Base-by-base conservation (phyloP, 768 basidiomycete species). In the Leccinum rimulosum region DNA sequence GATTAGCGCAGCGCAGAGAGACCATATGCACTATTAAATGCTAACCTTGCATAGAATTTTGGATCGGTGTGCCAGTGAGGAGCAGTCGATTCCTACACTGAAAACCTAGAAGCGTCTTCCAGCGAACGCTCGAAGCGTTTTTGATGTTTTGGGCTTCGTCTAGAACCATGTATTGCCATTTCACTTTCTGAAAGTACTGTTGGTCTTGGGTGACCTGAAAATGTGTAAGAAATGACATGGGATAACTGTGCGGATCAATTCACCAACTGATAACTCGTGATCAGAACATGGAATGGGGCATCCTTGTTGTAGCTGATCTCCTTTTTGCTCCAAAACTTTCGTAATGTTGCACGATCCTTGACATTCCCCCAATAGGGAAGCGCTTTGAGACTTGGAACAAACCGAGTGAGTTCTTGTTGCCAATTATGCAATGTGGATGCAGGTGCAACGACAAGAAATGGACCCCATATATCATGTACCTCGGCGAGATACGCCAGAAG, bases 101-200 rank as follows among this genome's bases (percentile, higher is more conserved):
- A 74, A 98, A 94, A 17, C 93, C 91, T 50, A 99, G 84, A 17
- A 98, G 79, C 1, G 95, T 96, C 75, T 98, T 98, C 97, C 97
- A 99, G 47, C 97, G 83, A 9, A 93, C 91, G 74, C 91, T 94
- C 25, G 92, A 85, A 25, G 97, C 95, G 68, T 95, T 96, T 80
- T 99, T 99, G 81, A 99, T 98, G 57, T 98, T 98, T 74, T 99
- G 97, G 2, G 97, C 97, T 74, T 99, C 97, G 67, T 99, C 97
- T n/a, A 99, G 81, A 59, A 99, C 85, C 96, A 98, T 98, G 71
- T 98, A 99, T 75, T 99, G 97, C 97, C 97, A 99, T 69, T 94
- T 96, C 62, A 98, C 89, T 40, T 91, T 85, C 69, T 97, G 93
- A 76, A 99, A 96, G 75, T 99, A 97, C 66, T 98, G 93, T 69